A percentile compares a stretch with the other conserved stretches of the same genome.
Conservation (phyloP, 108 stramenopile species). For the Pseudonitzschia multiseries region DNA sequence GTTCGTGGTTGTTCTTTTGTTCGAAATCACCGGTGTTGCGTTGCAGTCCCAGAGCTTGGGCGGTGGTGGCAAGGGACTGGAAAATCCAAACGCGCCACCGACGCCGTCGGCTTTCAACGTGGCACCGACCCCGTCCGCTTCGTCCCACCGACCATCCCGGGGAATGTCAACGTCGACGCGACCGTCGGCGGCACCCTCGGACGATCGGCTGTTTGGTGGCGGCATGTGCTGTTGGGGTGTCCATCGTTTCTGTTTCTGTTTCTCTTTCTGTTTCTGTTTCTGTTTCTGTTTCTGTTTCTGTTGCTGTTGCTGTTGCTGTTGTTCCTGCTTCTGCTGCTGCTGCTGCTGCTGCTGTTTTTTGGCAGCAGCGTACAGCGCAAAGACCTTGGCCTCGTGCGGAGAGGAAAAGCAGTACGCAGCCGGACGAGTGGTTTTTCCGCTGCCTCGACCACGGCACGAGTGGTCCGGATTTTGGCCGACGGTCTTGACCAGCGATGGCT, state of each 20-base stretch:
- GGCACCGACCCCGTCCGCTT: neutral
- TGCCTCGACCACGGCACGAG: neutral
- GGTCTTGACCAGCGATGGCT: too few relatives aligned
- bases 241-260: neutral
- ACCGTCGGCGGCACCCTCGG: neutral
- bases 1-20: neutral
- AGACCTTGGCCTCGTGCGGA: constrained; percentile 13
- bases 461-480: too few relatives aligned
- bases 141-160: neutral
- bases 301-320: neutral
- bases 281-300: neutral
- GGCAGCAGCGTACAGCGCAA: neutral
- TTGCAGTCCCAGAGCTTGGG: neutral
- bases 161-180: neutral
- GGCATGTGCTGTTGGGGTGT: neutral
- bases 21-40: constrained; percentile 16
- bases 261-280: neutral
- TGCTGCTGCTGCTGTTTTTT: neutral
- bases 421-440: neutral
- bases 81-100: neutral
- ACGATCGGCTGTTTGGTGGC: neutral
- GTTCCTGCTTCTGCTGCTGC: neutral
- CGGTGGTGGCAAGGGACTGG: neutral
- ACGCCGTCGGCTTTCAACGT: too few relatives aligned
- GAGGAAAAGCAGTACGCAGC: neutral